A percentile compares a stretch with the other conserved stretches of the same genome.
Evolutionary conservation across 352 stramenopile genomes (phyloP).

Genomic region (Phytophthora podocarpi): DNA sequence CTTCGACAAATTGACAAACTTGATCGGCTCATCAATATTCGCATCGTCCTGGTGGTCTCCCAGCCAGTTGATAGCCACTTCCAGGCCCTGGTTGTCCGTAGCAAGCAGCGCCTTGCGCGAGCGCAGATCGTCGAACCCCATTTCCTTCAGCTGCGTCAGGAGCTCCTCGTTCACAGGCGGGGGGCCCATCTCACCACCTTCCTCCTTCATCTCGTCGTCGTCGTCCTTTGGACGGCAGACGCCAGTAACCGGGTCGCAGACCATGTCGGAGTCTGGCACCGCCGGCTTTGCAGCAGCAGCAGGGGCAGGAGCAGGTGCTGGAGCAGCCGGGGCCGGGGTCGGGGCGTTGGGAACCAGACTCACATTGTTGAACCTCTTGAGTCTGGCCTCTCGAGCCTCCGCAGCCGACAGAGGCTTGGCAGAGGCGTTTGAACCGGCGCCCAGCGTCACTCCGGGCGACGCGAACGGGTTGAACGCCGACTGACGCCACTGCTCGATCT

Average conservation of each 20-base stretch:
- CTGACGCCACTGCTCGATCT: constrained; percentile 89
- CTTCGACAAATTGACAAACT: constrained; percentile 78
- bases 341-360: constrained; percentile 51
- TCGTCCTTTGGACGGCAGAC: constrained; percentile 48
- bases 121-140: constrained; percentile 86
- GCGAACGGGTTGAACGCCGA: constrained; percentile 89
- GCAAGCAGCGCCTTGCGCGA: constrained; percentile 85
- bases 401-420: constrained; percentile 40
- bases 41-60: constrained; percentile 88
- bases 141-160: constrained; percentile 73
- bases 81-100: constrained; percentile 73
- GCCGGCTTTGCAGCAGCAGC: constrained; percentile 25
- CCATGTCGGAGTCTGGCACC: constrained; percentile 51
- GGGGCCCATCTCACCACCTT: constrained; percentile 35
- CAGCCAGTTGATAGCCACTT: constrained; percentile 88
- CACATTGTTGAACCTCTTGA: constrained; percentile 77
- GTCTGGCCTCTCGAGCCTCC: constrained; percentile 77
- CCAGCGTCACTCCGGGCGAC: constrained; percentile 70
- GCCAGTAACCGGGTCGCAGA: constrained; percentile 71
- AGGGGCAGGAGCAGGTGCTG: constrained; percentile 16
- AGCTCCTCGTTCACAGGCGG: constrained; percentile 76
- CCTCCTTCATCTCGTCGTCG: constrained; percentile 41
- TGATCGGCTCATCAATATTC: constrained; percentile 90
- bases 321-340: constrained; percentile 10
- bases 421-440: constrained; percentile 28